Percentiles rank a stretch among this genome's conserved stretches.
Evolutionary conservation across 2,329 filamentous ascomycete species (phyloP).

Genomic region (Pestalotiopsis sp.): DNA sequence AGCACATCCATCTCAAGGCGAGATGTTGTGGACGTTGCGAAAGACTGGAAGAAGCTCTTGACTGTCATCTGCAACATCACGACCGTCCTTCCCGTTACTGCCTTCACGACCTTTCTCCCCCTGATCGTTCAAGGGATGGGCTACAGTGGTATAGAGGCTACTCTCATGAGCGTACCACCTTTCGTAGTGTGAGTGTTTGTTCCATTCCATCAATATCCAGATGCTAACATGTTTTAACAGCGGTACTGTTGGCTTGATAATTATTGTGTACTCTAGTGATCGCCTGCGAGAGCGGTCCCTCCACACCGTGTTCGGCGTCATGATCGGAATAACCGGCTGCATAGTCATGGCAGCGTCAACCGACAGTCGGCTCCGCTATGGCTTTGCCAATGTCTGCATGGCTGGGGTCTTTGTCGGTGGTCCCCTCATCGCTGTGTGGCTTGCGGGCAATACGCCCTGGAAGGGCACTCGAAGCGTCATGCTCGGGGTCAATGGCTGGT

Average conservation of each 20-base stretch:
- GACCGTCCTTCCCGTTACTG: slow-evolving; percentile 19
- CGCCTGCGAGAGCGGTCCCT: slow-evolving; percentile 23
- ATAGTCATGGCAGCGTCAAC: slow-evolving; percentile 24
- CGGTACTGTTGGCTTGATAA: slow-evolving; percentile 18
- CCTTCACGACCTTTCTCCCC: slow-evolving; percentile 21
- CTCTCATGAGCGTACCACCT: slow-evolving; percentile 15
- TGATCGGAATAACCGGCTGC: slow-evolving; percentile 21
- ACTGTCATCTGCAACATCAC: slow-evolving; percentile 18
- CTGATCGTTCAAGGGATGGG: slow-evolving; percentile 20
- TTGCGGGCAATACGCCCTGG: slow-evolving; percentile 55
- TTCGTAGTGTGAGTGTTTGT: slow-evolving; percentile 16
- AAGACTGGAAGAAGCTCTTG: slow-evolving; percentile 21
- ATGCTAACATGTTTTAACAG: not conserved
- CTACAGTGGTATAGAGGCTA: slow-evolving; percentile 14
- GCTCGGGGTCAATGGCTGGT: slow-evolving; percentile 59
- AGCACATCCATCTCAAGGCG: slow-evolving; percentile 11
- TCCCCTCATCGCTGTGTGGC: slow-evolving; percentile 57
- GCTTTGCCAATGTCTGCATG: slow-evolving; percentile 26
- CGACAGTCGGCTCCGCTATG: slow-evolving; percentile 22
- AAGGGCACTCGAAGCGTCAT: slow-evolving; percentile 55
- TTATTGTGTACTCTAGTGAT: slow-evolving; percentile 24
- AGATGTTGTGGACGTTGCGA: slow-evolving; percentile 18
- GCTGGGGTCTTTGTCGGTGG: slow-evolving; percentile 47
- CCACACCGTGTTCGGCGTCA: slow-evolving; percentile 23
- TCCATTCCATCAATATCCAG: not conserved